Evolutionary conservation across 106 monocot genomes (phyloP).

Genomic region (Dendrobium chrysotoxum): DNA sequence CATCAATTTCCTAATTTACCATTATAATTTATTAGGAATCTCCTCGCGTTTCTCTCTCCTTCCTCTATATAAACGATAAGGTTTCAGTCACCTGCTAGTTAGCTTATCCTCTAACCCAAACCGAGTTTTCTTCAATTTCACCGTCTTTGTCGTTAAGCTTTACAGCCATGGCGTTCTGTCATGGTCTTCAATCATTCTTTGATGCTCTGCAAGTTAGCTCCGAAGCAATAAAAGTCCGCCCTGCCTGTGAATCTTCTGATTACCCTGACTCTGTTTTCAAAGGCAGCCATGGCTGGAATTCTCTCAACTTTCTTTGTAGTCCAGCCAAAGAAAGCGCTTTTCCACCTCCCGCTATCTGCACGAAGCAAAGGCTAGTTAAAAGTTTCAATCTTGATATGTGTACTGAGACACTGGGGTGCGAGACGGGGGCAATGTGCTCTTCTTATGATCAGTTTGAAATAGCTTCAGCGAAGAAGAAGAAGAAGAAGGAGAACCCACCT

Average conservation of each 20-base stretch:
- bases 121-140: background rate
- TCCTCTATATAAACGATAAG: background rate
- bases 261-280: background rate
- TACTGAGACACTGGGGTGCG: conserved; percentile 1
- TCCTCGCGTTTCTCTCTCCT: background rate
- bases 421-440: background rate
- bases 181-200: background rate
- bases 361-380: background rate
- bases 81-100: background rate
- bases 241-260: background rate
- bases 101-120: background rate
- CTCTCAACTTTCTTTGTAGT: background rate
- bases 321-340: background rate
- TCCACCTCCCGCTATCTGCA: background rate
- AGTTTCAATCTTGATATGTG: background rate
- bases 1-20: no score
- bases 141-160: background rate
- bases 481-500: background rate
- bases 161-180: background rate
- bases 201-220: background rate
- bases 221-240: background rate
- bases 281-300: background rate
- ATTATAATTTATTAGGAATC: no score
- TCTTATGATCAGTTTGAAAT: background rate
- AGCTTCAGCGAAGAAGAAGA: background rate